Evolutionary conservation across 805 yeast species (phyloP).

Genomic region (Ogataea corticis): DNA sequence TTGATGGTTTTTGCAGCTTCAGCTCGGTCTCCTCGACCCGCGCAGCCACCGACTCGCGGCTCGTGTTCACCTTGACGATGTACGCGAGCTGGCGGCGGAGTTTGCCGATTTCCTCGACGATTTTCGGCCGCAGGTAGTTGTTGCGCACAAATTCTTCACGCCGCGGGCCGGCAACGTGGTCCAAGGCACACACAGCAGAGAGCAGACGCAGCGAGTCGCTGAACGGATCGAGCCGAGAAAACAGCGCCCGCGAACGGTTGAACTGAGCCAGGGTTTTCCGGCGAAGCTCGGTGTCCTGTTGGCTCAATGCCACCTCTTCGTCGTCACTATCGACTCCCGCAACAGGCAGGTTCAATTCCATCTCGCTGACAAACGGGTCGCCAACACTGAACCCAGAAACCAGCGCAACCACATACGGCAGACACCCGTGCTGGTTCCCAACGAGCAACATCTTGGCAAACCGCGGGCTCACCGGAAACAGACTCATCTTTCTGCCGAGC

Average conservation of each 20-base stretch:
- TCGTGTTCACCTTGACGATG: slow-evolving; percentile 67
- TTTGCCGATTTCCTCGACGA: slow-evolving; percentile 83
- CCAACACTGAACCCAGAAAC: slow-evolving; percentile 94
- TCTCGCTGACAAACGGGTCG: slow-evolving; percentile 79
- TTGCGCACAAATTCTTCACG: slow-evolving; percentile 48
- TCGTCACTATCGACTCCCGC: slow-evolving; percentile 35
- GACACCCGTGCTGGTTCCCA: slow-evolving; percentile 82
- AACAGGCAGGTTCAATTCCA: slow-evolving; percentile 47
- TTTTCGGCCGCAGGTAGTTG: slow-evolving; percentile 73
- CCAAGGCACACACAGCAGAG: slow-evolving; percentile 85
- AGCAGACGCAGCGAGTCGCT: slow-evolving; percentile 77
- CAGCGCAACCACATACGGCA: slow-evolving; percentile 86
- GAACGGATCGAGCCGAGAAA: slow-evolving; percentile 65
- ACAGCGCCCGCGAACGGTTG: slow-evolving; percentile 56
- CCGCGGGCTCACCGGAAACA: slow-evolving; percentile 91
- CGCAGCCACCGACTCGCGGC: slow-evolving; percentile 59
- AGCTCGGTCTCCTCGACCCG: slow-evolving; percentile 41
- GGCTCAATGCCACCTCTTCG: slow-evolving; percentile 39
- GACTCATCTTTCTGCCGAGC: slow-evolving; percentile 81
- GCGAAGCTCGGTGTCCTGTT: slow-evolving; percentile 39
- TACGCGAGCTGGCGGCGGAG: slow-evolving; percentile 76
- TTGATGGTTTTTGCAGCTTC: slow-evolving; percentile 66
- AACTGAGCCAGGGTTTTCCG: slow-evolving; percentile 51
- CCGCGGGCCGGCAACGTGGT: slow-evolving; percentile 62
- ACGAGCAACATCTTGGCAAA: slow-evolving; percentile 86